Evolutionary conservation across 2,329 filamentous ascomycete species (phyloP), one percentile per base, ranked within the genome.

Genomic region (Alternaria alternata): DNA sequence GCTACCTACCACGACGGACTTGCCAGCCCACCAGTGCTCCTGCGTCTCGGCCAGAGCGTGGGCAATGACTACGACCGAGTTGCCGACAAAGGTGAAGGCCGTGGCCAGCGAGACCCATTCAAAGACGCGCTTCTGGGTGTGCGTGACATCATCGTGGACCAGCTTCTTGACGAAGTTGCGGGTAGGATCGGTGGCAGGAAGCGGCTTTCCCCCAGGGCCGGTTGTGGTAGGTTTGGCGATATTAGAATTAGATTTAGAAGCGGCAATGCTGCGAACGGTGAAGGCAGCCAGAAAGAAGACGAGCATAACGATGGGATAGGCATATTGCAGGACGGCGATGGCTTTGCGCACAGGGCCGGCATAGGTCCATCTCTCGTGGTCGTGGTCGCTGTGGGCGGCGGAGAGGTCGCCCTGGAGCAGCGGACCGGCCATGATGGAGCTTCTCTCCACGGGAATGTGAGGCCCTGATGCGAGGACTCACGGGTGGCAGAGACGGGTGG

Each of bases 131-230:
- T 91, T 92, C 67, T 88, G 84, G 47, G 84, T 82, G n/a, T 82
- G 85, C 62, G 89, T 89, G 76, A 93, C 88, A 67, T 88, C 84
- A 61, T 80, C 80, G 64, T 79, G 76, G 52, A 76, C 76, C 61
- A 81, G 78, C 69, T 83, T 82, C 65, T 81, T 81, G 75, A 83
- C 73, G 58, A 74, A 69, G 71, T 78, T 73, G 70, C 68, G 76
- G 51, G 75, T 79, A 65, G 78, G 79, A 70, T 80, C 82, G 73
- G 78, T 87, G 75, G 88, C 91, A 61, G 93, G 93, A 54, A 97
- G 83, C 34, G 93, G 93, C 77, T 96, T 94, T 67, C 94, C 94
- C 57, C 92, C 94, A 1, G 94, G 93, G n/a, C 94, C 94, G 54
- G 85, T 88, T 66, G 86, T 85, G 61, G 80, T 76, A 42, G 79